Percentiles rank a stretch among this genome's conserved stretches.
Evolutionary conservation across 2,329 filamentous ascomycete species (phyloP).

Genomic region (Ascosphaera apis): DNA sequence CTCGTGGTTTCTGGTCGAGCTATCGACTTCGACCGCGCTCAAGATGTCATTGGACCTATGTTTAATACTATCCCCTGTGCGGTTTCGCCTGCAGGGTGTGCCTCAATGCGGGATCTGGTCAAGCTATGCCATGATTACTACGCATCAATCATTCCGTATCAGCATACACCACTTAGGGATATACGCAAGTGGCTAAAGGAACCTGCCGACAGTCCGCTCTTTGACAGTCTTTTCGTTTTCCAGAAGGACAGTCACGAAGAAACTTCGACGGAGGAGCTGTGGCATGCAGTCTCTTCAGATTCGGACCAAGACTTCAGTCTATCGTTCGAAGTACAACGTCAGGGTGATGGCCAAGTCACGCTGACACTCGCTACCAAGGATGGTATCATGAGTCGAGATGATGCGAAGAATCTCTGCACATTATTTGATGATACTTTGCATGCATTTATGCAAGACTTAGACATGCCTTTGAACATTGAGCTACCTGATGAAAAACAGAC

Average conservation of each 20-base stretch:
- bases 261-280: constrained; percentile 20
- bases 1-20: constrained; percentile 64
- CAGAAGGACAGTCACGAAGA: constrained; percentile 27
- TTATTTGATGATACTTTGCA: constrained; percentile 20
- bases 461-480: constrained; percentile 5
- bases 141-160: constrained; percentile 38
- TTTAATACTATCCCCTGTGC: constrained; percentile 74
- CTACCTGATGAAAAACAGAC: background rate
- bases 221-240: constrained; percentile 68
- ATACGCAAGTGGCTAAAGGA: constrained; percentile 34
- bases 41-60: constrained; percentile 61
- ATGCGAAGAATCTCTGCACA: constrained; percentile 18
- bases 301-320: constrained; percentile 45
- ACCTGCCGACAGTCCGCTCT: constrained; percentile 36
- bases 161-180: constrained; percentile 50
- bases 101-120: constrained; percentile 33
- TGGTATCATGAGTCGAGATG: constrained; percentile 15
- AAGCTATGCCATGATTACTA: constrained; percentile 39
- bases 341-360: constrained; percentile 23
- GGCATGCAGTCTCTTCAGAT: constrained; percentile 29
- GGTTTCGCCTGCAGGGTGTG: constrained; percentile 25
- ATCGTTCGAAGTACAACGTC: constrained; percentile 48
- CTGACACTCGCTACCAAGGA: constrained; percentile 38
- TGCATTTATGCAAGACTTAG: constrained; percentile 12
- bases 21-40: constrained; percentile 38